Base-by-base conservation (phyloP, 1,284 basidiomycete genomes). In the Ustilago tritici region DNA sequence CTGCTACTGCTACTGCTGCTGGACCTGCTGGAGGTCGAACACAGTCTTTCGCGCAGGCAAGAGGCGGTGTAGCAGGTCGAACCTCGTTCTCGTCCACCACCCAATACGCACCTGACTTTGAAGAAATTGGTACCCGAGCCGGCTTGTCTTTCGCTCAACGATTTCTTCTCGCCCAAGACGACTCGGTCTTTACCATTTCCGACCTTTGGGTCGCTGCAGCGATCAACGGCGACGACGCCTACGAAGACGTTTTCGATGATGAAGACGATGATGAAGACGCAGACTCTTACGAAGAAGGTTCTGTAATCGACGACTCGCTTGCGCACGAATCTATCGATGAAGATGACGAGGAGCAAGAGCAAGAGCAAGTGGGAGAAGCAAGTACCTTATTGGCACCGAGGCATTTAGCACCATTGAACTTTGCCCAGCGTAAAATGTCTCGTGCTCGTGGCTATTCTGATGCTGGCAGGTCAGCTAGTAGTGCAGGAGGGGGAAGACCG, bases 151-250 rank as follows among this genome's bases (percentile, higher is more conserved):
- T 98, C 79, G 93, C 95, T 0, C 94, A 98, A 84, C 78, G 87
- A 57, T 87, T 86, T 61, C 61, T 86, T 54, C 65, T 85, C 62
- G 93, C 95, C 4, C 95, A 95, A 86, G 93, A 95, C 85, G 92
- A 93, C 82, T 92, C 93, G 1, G 93, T 95, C 8, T 93, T 92
- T 57, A 92, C 92, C 74, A 92, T 96, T 77, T 92, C 93, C 5
- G 94, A 95, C 87, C 88, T 96, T 15, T 96, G 95, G 94, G 93
- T 96, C 67, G 94, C 94, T 11, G 92, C 94, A 28, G 95, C 95
- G 4, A 93, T 95, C 88, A 94, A 93, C 69, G 93, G 91, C 10
- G 94, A 95, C 79, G 93, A 93, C 5, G 70, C 66, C 15, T 81
- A 84, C 63, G 82, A 84, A 31, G 85, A 85, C 15, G 70, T 74